Conservation (phyloP, 805 yeast species). For the Lachancea meyersii region DNA sequence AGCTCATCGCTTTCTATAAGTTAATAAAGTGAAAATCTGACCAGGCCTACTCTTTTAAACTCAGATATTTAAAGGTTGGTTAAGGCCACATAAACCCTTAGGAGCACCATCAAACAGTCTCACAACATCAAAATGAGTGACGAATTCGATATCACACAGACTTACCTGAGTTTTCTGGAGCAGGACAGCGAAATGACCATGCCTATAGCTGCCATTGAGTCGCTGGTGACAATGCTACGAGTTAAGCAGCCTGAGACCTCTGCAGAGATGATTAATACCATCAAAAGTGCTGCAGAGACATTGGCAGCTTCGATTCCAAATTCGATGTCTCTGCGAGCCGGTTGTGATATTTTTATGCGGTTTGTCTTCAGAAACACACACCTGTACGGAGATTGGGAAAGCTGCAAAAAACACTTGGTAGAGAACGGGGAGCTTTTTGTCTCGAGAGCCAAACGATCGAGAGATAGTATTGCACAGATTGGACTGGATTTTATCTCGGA, state of each 20-base stretch:
- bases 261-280: conserved; percentile 79
- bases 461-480: conserved; percentile 78
- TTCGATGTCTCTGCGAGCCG: conserved; percentile 91
- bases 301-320: conserved; percentile 78
- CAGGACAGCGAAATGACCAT: conserved; percentile 96
- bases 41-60: neutral
- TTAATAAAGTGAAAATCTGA: neutral
- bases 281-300: conserved; percentile 67
- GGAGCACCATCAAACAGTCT: neutral
- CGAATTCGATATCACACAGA: conserved; percentile 74
- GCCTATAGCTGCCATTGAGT: conserved; percentile 98
- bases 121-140: conserved; percentile 14
- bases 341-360: conserved; percentile 93
- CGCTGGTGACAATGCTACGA: conserved; percentile 75
- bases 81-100: too few species aligned
- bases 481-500: conserved; percentile 89
- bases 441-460: conserved; percentile 82
- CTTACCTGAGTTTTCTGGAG: conserved; percentile 71
- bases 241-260: conserved; percentile 88
- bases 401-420: conserved; percentile 79
- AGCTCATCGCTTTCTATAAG: conserved; percentile 2
- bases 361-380: conserved; percentile 87
- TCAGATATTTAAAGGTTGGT: too few species aligned
- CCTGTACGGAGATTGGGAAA: conserved; percentile 85
- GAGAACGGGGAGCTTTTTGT: conserved; percentile 91